Base-by-base conservation (phyloP, 73 alveolate species). In the Paramecium pentaurelia region DNA sequence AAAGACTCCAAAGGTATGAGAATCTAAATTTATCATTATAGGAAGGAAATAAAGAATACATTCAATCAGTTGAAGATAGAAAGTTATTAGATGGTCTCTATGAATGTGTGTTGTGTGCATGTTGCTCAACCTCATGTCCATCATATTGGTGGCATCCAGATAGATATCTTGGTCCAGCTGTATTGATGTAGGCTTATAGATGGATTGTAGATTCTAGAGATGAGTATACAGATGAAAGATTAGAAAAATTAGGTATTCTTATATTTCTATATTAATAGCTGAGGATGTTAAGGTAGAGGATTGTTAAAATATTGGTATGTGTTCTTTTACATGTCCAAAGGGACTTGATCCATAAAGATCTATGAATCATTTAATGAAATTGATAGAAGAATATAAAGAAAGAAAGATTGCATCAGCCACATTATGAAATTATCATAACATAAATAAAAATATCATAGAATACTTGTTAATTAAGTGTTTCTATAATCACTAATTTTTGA, bases 71-170 rank as follows among this genome's bases (percentile, higher is more conserved):
- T 9, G 99, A 98, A 91, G 99, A 98, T 84, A 92, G 99, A 64
- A 96, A 95, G 47, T 71, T 92, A 89, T 90, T 98, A 68, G 99
- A 98, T 93, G 99, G 99, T 37, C 85, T 93, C 20, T 93, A 93
- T 86, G 98, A 96, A 86, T 98, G 99, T 93, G 99, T 98, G 73
- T 95, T 98, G 49, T 98, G 99, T 86, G 99, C 99, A 10, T 96
- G 99, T 93, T 98, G 99, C 86, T 89, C 95, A 64, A 95, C 99
- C 22, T 93, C 98, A 8, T 98, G 99, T 94, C 99, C 99, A 6
- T 97, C 99, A 18, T 98, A 98, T 93, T 98, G 99, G 99, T 98
- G 99, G 99, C 98, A 97, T 75, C 99, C 98, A 27, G 97, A 97
- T 58, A 96, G 96, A 86, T 98, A 97, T 95, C 98, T 98, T 59